phyloP scores from a whole-genome alignment of 306 rosid species.

The Sicyos baderoa region DNA sequence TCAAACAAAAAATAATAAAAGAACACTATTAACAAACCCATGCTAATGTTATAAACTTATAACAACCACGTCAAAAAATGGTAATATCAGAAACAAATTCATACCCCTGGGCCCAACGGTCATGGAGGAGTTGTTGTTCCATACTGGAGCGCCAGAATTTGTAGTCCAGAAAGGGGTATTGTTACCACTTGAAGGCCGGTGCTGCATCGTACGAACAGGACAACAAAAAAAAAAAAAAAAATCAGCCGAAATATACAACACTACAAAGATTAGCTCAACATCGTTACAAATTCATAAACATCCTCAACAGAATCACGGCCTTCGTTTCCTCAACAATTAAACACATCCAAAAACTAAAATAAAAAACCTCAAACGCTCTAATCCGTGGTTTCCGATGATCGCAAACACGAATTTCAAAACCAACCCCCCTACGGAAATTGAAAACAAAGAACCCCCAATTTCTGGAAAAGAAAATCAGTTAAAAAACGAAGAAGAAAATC shows the following conservation, averaged over 20 bases:
- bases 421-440: background rate
- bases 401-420: background rate
- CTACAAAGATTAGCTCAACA: background rate
- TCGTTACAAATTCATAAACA: background rate
- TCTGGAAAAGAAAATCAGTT: background rate
- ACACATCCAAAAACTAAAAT: background rate
- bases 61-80: background rate
- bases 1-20: background rate
- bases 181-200: slow-evolving; percentile 54
- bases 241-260: background rate
- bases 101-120: slow-evolving; percentile 60
- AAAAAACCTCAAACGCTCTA: background rate
- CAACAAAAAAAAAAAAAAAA: background rate
- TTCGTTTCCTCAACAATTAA: background rate
- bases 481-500: background rate
- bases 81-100: slow-evolving; percentile 6
- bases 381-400: background rate
- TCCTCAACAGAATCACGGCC: background rate
- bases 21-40: background rate
- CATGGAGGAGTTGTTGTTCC: slow-evolving; percentile 50
- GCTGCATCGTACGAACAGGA: slow-evolving; percentile 29
- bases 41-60: background rate
- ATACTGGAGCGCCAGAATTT: slow-evolving; percentile 61
- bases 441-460: background rate
- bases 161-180: slow-evolving; percentile 66